Evolutionary conservation across 805 yeast species (phyloP).

Genomic region (Jamesozyma piceae): DNA sequence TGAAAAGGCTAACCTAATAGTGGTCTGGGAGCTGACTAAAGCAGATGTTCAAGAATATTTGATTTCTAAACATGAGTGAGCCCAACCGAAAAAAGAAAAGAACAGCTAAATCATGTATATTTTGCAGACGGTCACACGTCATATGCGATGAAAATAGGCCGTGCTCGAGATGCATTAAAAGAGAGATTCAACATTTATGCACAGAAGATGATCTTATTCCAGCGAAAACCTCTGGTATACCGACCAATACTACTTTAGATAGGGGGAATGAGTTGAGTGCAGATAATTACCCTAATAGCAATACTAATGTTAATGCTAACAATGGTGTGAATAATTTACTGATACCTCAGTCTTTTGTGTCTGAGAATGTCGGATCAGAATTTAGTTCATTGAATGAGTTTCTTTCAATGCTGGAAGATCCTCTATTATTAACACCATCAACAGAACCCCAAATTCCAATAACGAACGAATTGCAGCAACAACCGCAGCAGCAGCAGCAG

Average conservation of each 20-base stretch:
- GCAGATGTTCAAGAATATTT: too few relatives aligned
- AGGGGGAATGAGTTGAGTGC: neutral
- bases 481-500: neutral
- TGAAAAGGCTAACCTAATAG: too few relatives aligned
- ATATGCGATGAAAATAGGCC: conserved; percentile 72
- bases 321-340: conserved; percentile 4
- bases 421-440: conserved; percentile 30
- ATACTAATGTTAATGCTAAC: neutral
- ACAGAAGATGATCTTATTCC: conserved; percentile 42
- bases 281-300: neutral
- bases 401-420: conserved; percentile 81
- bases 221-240: conserved; percentile 4
- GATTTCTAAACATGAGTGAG: too few relatives aligned
- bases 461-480: conserved; percentile 21
- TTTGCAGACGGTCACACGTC: conserved; percentile 89
- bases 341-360: conserved; percentile 56
- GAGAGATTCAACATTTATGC: conserved; percentile 84
- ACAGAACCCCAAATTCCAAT: conserved; percentile 32
- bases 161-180: conserved; percentile 69
- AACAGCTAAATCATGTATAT: conserved; percentile 58
- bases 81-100: conserved; percentile 2
- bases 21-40: too few relatives aligned
- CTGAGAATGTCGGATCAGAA: conserved; percentile 90
- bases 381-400: conserved; percentile 85
- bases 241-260: neutral